A percentile compares a stretch with the other conserved stretches of the same genome.
phyloP scores from a whole-genome alignment of 164 flowering plant genomes.

The Nymphaea thermarum region DNA sequence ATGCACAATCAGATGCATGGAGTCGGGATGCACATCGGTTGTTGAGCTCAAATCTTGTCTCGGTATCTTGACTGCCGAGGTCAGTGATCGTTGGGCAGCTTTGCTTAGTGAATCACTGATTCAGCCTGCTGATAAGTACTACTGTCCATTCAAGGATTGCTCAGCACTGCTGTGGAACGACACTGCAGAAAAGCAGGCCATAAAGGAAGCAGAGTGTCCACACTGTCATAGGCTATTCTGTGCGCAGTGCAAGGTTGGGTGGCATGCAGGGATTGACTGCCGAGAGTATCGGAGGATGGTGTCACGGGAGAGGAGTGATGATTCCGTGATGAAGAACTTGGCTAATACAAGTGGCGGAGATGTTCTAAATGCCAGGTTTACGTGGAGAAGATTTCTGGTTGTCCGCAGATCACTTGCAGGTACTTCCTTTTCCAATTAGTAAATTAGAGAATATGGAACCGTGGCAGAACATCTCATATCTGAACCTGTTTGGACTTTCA shows the following conservation, averaged over 20 bases:
- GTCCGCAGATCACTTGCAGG: constrained; percentile 41
- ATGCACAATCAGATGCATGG: constrained; percentile 12
- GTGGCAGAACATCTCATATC: too few relatives aligned
- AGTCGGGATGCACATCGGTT: constrained; percentile 1
- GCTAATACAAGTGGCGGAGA: constrained; percentile 34
- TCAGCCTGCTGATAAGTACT: constrained; percentile 1
- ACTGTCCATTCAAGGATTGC: constrained; percentile 18
- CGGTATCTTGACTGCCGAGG: background rate
- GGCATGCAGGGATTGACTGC: constrained; percentile 25
- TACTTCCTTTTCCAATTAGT: constrained; percentile 1
- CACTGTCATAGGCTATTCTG: constrained; percentile 30
- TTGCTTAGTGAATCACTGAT: constrained; percentile 3
- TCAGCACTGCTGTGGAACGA: constrained; percentile 7
- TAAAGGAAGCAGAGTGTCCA: constrained; percentile 22
- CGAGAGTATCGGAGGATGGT: constrained; percentile 14
- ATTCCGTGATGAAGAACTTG: constrained; percentile 21
- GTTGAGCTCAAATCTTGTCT: constrained; percentile 15
- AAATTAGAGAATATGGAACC: background rate
- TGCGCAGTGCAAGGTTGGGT: constrained; percentile 25
- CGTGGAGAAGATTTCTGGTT: constrained; percentile 33
- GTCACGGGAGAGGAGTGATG: constrained; percentile 14
- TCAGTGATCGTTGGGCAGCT: constrained; percentile 9
- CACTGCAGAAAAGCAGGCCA: constrained; percentile 1
- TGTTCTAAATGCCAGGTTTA: constrained; percentile 32
- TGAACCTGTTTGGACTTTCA: background rate